A percentile compares a stretch with the other conserved stretches of the same genome.
Evolutionary conservation across 495 filamentous ascomycete genomes (phyloP).

Genomic region (Neurospora sp.): DNA sequence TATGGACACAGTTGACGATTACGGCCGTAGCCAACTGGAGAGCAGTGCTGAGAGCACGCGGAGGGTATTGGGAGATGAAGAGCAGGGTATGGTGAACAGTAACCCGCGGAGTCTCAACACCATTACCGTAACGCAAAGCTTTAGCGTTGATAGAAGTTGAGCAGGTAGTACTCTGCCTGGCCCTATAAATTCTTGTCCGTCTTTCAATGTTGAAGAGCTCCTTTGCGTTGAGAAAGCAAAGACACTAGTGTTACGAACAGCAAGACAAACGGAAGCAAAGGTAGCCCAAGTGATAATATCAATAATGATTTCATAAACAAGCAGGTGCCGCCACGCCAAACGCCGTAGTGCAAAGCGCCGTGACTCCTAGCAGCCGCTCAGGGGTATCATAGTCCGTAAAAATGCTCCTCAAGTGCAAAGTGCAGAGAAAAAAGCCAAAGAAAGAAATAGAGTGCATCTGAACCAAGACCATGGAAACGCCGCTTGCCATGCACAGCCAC

Average conservation of each 20-base stretch:
- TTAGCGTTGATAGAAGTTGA: neutral
- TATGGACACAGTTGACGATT: neutral
- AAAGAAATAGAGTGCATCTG: neutral
- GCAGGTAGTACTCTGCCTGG: too few species aligned
- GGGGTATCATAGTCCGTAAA: neutral
- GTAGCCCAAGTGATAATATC: neutral
- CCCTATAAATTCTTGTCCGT: neutral
- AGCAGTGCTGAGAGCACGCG: neutral
- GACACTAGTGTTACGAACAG: neutral
- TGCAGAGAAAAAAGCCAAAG: neutral
- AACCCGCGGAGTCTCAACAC: neutral
- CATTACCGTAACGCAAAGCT: neutral
- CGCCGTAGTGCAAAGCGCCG: neutral
- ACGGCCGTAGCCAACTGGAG: neutral
- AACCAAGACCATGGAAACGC: neutral
- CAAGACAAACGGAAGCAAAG: neutral
- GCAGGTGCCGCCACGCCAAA: too few species aligned
- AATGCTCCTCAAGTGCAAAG: neutral
- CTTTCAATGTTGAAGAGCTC: neutral
- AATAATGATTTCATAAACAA: too few species aligned
- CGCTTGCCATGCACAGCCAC: neutral
- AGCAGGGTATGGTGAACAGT: neutral
- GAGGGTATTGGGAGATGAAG: neutral
- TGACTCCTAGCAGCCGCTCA: neutral
- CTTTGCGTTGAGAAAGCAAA: neutral